These are phyloP conservation scores for Yamadazyma aaseri DNA, from an alignment of 1,139 yeast species.

Conservation along the genomic window DNA sequence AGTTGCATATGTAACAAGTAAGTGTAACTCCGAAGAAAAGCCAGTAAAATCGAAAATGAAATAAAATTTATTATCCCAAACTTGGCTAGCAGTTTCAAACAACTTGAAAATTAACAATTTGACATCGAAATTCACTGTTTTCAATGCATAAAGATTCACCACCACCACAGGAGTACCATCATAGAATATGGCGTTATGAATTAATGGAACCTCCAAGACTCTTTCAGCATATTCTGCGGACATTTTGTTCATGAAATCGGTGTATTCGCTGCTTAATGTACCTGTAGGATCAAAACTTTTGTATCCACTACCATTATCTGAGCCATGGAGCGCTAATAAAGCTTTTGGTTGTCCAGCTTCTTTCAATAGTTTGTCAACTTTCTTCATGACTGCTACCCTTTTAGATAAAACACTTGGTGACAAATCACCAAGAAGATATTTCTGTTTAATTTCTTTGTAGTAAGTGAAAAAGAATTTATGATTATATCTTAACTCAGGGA, in stretches of 20 bases:
- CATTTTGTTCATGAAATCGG: conserved; percentile 74
- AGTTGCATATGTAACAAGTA: conserved; percentile 23
- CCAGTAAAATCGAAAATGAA: conserved; percentile 72
- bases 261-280: conserved; percentile 44
- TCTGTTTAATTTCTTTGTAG: conserved; percentile 52
- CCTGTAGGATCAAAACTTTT: conserved; percentile 42
- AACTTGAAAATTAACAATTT: conserved; percentile 60
- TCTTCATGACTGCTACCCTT: conserved; percentile 24
- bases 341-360: conserved; percentile 42
- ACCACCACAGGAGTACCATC: conserved; percentile 76
- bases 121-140: conserved; percentile 45
- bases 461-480: conserved; percentile 67
- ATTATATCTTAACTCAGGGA: conserved; percentile 54
- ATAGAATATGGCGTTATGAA: conserved; percentile 62
- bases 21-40: conserved; percentile 32
- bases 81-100: conserved; percentile 66
- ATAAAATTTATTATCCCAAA: conserved; percentile 71
- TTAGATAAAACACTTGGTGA: conserved; percentile 9
- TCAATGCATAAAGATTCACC: conserved; percentile 46
- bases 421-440: conserved; percentile 23
- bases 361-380: conserved; percentile 29
- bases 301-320: conserved; percentile 20
- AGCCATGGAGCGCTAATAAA: conserved; percentile 44
- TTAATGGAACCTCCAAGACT: conserved; percentile 41
- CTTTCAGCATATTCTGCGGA: conserved; percentile 53